Evolutionary conservation across 495 filamentous ascomycete species (phyloP).

Genomic region (Neurospora sp.): DNA sequence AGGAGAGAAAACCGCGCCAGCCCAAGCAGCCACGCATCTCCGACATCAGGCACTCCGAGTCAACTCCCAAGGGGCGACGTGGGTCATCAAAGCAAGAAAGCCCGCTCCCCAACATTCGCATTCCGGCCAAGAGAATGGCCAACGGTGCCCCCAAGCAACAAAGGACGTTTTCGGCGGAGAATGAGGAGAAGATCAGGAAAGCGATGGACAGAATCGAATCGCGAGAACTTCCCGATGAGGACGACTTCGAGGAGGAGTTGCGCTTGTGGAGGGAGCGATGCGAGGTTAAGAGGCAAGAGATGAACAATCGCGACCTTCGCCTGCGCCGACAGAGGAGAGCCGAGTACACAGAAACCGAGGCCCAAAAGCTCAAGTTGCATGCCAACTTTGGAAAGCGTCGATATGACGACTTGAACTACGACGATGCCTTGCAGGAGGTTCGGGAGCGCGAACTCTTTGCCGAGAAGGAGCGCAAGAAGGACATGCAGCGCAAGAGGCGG

Average conservation of each 20-base stretch:
- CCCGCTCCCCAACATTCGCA: conserved; percentile 33
- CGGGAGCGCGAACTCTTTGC: conserved; percentile 81
- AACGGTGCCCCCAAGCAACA: conserved; percentile 40
- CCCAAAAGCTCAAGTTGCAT: conserved; percentile 35
- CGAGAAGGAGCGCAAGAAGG: conserved; percentile 99
- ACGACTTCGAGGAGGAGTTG: conserved; percentile 51
- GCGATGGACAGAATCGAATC: conserved; percentile 56
- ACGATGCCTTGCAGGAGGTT: conserved; percentile 71
- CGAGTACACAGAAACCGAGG: conserved; percentile 22
- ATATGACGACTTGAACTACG: conserved; percentile 38
- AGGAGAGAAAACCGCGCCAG: conserved; percentile 25
- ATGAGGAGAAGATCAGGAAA: conserved; percentile 58
- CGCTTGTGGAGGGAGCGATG: conserved; percentile 42
- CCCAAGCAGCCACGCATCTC: conserved; percentile 35
- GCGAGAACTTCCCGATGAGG: conserved; percentile 56
- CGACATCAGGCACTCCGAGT: conserved; percentile 26
- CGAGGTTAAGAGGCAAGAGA: conserved; percentile 51
- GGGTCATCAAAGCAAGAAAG: conserved; percentile 33
- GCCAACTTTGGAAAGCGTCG: conserved; percentile 38
- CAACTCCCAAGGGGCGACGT: conserved; percentile 29
- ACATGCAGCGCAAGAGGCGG: conserved; percentile 96
- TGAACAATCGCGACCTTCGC: conserved; percentile 44
- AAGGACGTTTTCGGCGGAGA: conserved; percentile 48
- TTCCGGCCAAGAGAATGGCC: conserved; percentile 38
- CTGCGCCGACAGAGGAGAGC: conserved; percentile 45